Conservation (phyloP, 2,329 filamentous ascomycete genomes). For the Fusarium lateritium region DNA sequence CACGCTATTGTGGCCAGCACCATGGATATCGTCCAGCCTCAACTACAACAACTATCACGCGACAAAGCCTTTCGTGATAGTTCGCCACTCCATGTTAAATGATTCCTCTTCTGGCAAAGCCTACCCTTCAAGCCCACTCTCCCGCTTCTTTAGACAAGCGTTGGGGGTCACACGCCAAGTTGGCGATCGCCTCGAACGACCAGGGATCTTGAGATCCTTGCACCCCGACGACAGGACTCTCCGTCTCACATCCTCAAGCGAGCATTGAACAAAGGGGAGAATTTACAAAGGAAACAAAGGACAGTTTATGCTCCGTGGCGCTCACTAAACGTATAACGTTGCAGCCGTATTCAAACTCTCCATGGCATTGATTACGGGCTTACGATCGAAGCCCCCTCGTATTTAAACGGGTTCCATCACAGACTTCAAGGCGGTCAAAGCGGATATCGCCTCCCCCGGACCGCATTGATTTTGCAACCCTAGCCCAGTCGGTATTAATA, state of each 20-base stretch:
- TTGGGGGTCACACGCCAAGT: conserved; percentile 44
- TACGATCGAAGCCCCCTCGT: conserved; percentile 37
- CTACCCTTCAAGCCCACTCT: conserved; percentile 32
- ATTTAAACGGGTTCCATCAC: conserved; percentile 46
- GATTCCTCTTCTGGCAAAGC: conserved; percentile 44
- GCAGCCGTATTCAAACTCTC: conserved; percentile 32
- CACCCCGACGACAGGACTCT: not conserved
- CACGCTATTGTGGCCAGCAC: conserved; percentile 7
- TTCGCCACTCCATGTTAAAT: conserved; percentile 37
- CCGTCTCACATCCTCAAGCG: conserved; percentile 4
- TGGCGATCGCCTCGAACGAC: conserved; percentile 34
- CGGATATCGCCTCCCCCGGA: conserved; percentile 41
- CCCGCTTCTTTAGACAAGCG: conserved; percentile 38
- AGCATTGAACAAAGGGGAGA: not conserved
- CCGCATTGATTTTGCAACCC: conserved; percentile 46
- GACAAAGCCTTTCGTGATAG: conserved; percentile 10
- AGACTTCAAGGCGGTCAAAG: conserved; percentile 48
- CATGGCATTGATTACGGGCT: conserved; percentile 44
- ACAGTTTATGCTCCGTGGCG: conserved; percentile 19
- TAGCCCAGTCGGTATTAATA: conserved; percentile 34
- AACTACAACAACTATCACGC: conserved; percentile 27
- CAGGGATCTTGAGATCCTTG: conserved; percentile 41
- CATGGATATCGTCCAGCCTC: not conserved
- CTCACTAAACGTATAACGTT: conserved; percentile 19
- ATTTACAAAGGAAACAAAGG: conserved; percentile 27